Conservation (phyloP, 345 rosid genomes). For the Populus deltoides region DNA sequence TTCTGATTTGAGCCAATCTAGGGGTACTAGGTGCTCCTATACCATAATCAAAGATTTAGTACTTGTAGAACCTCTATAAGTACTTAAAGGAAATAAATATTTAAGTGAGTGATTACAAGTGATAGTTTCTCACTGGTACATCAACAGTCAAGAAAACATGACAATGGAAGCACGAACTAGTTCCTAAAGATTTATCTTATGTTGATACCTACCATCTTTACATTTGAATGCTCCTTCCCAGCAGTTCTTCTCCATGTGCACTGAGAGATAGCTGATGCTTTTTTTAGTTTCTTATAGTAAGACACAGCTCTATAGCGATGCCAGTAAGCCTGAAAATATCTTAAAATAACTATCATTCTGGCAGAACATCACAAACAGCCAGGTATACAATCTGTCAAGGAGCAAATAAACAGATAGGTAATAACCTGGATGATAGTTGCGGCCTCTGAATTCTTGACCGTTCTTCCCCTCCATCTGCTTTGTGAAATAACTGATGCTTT, state of each 20-base stretch:
- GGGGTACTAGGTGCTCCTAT: background rate
- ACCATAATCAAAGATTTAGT: background rate
- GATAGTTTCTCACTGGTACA: background rate
- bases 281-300: constrained; percentile 41
- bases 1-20: background rate
- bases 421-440: constrained; percentile 60
- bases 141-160: background rate
- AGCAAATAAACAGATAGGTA: background rate
- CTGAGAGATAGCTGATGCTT: constrained; percentile 44
- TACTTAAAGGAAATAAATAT: background rate
- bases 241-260: constrained; percentile 36
- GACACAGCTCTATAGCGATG: constrained; percentile 49
- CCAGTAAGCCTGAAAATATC: constrained; percentile 54
- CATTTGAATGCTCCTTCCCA: constrained; percentile 27
- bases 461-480: constrained; percentile 33
- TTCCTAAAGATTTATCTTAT: background rate
- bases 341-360: constrained; percentile 17
- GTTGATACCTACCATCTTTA: constrained; percentile 38
- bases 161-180: background rate
- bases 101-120: background rate
- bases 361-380: constrained; percentile 11
- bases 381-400: background rate
- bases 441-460: constrained; percentile 21
- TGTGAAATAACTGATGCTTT: constrained; percentile 44
- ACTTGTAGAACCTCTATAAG: no score